Evolutionary conservation across 2,329 filamentous ascomycete genomes (phyloP).

Genomic region (Paramyrothecium roridum): DNA sequence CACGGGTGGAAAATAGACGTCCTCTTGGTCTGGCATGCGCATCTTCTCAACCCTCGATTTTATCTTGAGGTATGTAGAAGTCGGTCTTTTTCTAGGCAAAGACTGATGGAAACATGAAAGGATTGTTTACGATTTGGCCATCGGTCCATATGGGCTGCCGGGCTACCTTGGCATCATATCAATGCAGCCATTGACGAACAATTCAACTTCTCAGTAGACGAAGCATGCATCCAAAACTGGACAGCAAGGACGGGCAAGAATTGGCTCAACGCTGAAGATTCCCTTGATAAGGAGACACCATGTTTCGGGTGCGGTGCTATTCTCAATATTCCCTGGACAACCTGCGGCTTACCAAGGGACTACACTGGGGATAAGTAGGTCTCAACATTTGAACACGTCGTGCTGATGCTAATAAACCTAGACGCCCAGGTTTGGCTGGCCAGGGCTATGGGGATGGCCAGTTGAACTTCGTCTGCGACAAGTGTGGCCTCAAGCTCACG

Average conservation of each 20-base stretch:
- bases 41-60: slow-evolving; percentile 64
- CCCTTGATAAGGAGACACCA: slow-evolving; percentile 34
- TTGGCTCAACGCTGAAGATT: slow-evolving; percentile 55
- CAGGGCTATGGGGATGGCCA: slow-evolving; percentile 58
- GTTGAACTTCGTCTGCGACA: slow-evolving; percentile 46
- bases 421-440: slow-evolving; percentile 35
- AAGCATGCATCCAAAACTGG: slow-evolving; percentile 40
- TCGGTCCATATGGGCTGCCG: slow-evolving; percentile 45
- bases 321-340: slow-evolving; percentile 53
- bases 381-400: not conserved
- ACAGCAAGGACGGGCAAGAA: slow-evolving; percentile 36
- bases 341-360: slow-evolving; percentile 20
- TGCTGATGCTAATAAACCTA: not conserved
- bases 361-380: slow-evolving; percentile 5
- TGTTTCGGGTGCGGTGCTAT: slow-evolving; percentile 37
- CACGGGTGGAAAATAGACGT: slow-evolving; percentile 44
- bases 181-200: slow-evolving; percentile 50
- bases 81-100: slow-evolving; percentile 53
- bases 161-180: slow-evolving; percentile 60
- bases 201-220: slow-evolving; percentile 48
- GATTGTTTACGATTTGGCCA: slow-evolving; percentile 15
- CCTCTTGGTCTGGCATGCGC: slow-evolving; percentile 70
- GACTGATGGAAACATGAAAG: not conserved
- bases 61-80: slow-evolving; percentile 55
- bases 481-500: slow-evolving; percentile 47